Evolutionary conservation across 2,329 filamentous ascomycete species (phyloP).

Genomic region (Botrytis medusae): DNA sequence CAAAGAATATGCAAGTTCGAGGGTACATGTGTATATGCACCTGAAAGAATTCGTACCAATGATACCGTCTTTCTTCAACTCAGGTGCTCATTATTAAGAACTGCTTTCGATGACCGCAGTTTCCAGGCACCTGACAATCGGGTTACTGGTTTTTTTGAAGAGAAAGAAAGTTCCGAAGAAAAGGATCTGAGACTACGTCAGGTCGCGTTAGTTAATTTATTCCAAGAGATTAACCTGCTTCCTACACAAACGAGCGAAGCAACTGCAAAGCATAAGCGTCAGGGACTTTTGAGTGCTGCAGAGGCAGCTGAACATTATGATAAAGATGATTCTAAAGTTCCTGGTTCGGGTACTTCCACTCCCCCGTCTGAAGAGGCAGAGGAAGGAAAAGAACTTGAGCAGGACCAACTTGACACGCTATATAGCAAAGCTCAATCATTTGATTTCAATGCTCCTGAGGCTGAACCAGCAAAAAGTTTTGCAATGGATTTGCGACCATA

Average conservation of each 20-base stretch:
- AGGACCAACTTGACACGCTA: constrained; percentile 89
- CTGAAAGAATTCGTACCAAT: constrained; percentile 80
- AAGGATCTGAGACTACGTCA: constrained; percentile 80
- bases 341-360: constrained; percentile 42
- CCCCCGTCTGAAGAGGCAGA: constrained; percentile 61
- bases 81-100: constrained; percentile 70
- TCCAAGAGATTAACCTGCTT: constrained; percentile 82
- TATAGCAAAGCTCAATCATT: constrained; percentile 97
- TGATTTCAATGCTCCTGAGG: constrained; percentile 87
- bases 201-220: constrained; percentile 81
- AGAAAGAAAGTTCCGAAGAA: constrained; percentile 83
- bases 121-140: constrained; percentile 69
- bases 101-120: constrained; percentile 66
- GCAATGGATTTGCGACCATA: constrained; percentile 83
- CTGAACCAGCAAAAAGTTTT: constrained; percentile 80
- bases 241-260: constrained; percentile 73
- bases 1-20: constrained; percentile 87
- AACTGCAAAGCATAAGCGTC: constrained; percentile 75
- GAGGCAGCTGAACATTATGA: constrained; percentile 80
- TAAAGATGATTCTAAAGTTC: constrained; percentile 49
- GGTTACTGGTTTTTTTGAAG: constrained; percentile 72
- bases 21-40: constrained; percentile 83
- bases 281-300: constrained; percentile 81
- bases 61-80: constrained; percentile 94
- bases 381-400: constrained; percentile 87